phyloP scores from a whole-genome alignment of 2,329 filamentous ascomycete genomes.

The Mollisia scopiformis region DNA sequence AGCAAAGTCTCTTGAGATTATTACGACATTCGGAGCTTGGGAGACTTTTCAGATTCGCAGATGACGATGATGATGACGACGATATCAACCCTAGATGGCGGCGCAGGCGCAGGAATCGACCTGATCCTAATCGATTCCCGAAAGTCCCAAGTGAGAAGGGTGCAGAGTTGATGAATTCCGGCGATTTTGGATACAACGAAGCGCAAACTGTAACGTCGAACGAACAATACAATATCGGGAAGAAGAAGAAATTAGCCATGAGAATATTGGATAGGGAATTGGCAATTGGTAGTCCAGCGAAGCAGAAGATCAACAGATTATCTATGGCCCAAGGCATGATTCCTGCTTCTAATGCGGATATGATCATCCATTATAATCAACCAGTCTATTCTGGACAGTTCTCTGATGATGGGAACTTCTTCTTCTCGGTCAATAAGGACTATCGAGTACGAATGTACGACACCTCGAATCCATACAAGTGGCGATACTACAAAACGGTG shows the following conservation, averaged over 20 bases:
- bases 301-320: constrained; percentile 61
- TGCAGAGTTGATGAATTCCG: constrained; percentile 77
- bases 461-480: constrained; percentile 91
- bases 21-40: constrained; percentile 27
- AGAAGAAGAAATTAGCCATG: constrained; percentile 62
- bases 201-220: constrained; percentile 51
- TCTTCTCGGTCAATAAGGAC: constrained; percentile 89
- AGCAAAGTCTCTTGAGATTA: constrained; percentile 27
- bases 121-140: constrained; percentile 69
- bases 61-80: constrained; percentile 27
- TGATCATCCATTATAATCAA: constrained; percentile 83
- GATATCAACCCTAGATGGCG: constrained; percentile 43
- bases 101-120: constrained; percentile 45
- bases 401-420: constrained; percentile 96
- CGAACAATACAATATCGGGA: constrained; percentile 43
- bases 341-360: constrained; percentile 77
- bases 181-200: constrained; percentile 75
- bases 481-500: constrained; percentile 94
- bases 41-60: constrained; percentile 24
- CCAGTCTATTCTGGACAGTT: constrained; percentile 96
- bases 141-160: constrained; percentile 82
- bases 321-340: constrained; percentile 78
- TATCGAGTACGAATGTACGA: constrained; percentile 97
- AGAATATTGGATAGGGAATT: constrained; percentile 82
- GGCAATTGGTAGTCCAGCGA: constrained; percentile 65